Evolutionary conservation across 306 rosid genomes (phyloP), one percentile per base, ranked within the genome.

Genomic region (Vigna angularis): DNA sequence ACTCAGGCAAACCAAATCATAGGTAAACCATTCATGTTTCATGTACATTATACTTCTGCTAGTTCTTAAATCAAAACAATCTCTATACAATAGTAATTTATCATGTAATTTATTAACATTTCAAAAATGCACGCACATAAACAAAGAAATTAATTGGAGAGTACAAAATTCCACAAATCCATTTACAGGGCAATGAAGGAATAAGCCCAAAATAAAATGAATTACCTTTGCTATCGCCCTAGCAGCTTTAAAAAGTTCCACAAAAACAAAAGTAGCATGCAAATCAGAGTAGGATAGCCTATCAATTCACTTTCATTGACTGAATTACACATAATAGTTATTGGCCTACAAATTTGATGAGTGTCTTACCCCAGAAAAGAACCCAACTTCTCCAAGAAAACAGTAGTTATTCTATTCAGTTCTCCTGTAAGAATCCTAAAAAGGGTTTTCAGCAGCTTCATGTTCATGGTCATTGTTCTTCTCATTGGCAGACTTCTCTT

Each of bases 401-500:
- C 30, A 10, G 13, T 9, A 6, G 47, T 72, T 79, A 79, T 78
- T 73, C 77, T 50, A 57, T 69, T 78, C 65, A 67, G 5, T 52
- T 79, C 26, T 66, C 51, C 14, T 6, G 38, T 50, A 71, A 69
- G 44, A 20, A 34, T 6, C 67, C 77, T 55, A 55, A 70, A 70
- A 42, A 32, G 65, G 76, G 56, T 81, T 79, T 83, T n/a, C 82
- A 2, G 77, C 10, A 38, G 70, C 71, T 22, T 44, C 87, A 71
- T 36, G 66, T 74, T 65, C 67, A 56, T 44, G 76, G 15, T 72
- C 78, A 18, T 32, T 45, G 11, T 36, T 82, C 74, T 77, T 75
- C 59, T 72, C 72, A 65, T 16, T 63, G 59, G 76, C 81, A 56
- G 84, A 76, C 78, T 79, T 85, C 74, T 83, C 88, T 40, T 85